Conservation (phyloP, 2,329 filamentous ascomycete genomes). For the Apiospora koreana region DNA sequence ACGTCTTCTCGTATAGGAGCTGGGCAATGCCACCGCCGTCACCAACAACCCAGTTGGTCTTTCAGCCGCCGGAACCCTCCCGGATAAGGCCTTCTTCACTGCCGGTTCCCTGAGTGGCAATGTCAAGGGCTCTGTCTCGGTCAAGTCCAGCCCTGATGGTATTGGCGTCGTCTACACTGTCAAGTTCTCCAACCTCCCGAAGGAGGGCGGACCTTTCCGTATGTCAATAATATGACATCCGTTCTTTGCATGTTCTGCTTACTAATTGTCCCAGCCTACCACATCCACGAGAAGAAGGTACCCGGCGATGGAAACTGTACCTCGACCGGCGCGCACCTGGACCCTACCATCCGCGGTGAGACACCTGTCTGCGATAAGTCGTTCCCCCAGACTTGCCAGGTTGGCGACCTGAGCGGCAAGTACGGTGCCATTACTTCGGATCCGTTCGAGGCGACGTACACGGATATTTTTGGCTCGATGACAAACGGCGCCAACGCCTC, state of each 20-base stretch:
- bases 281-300: conserved; percentile 69
- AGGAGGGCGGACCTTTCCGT: conserved; percentile 61
- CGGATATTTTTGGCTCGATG: conserved; percentile 60
- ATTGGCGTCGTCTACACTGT: conserved; percentile 58
- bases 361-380: conserved; percentile 58
- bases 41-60: conserved; percentile 56
- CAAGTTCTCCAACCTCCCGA: conserved; percentile 59
- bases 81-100: conserved; percentile 52
- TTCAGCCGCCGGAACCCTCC: conserved; percentile 58
- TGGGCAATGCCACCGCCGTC: conserved; percentile 52
- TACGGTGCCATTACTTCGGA: conserved; percentile 60
- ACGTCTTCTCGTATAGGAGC: conserved; percentile 10
- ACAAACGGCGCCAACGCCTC: conserved; percentile 52
- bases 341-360: conserved; percentile 69
- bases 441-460: conserved; percentile 51
- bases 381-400: conserved; percentile 67
- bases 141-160: conserved; percentile 46
- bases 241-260: background rate
- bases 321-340: conserved; percentile 65
- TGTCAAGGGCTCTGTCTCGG: conserved; percentile 54
- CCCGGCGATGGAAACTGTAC: conserved; percentile 71
- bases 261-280: conserved; percentile 57
- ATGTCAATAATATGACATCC: conserved; percentile 26
- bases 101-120: conserved; percentile 49
- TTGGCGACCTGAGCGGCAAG: conserved; percentile 78